Conservation (phyloP, 1,284 basidiomycete genomes). For the Leccinum pallidistipes region DNA sequence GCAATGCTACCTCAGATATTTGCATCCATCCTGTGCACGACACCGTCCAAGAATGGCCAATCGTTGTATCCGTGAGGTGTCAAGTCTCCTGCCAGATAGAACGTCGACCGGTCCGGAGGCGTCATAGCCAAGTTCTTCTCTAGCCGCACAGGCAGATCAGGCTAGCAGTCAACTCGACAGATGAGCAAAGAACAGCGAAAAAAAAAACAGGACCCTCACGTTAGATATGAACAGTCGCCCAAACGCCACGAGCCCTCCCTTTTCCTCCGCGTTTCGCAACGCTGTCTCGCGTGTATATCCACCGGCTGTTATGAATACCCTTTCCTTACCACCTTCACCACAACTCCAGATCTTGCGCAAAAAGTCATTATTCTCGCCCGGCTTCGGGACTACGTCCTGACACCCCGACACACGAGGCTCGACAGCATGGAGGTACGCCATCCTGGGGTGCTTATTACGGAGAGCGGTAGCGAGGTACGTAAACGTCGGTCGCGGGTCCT, state of each 20-base stretch:
- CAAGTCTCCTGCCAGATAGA: slow-evolving; percentile 16
- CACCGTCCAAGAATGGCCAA: slow-evolving; percentile 20
- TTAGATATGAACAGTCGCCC: slow-evolving; percentile 38
- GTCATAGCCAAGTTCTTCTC: slow-evolving; percentile 19
- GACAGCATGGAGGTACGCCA: slow-evolving; percentile 57
- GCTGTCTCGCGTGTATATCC: slow-evolving; percentile 28
- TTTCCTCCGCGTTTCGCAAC: slow-evolving; percentile 18
- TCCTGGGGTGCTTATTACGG: slow-evolving; percentile 32
- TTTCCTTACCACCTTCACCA: slow-evolving; percentile 14
- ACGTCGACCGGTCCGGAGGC: slow-evolving; percentile 17
- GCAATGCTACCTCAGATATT: background rate
- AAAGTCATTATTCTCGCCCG: slow-evolving; percentile 13
- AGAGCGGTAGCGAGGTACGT: slow-evolving; percentile 40
- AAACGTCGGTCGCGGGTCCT: slow-evolving; percentile 44
- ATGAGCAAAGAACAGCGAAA: background rate
- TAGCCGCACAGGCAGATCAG: slow-evolving; percentile 43
- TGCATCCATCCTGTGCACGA: background rate
- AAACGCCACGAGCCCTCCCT: slow-evolving; percentile 42
- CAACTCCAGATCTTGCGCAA: slow-evolving; percentile 33
- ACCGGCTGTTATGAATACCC: slow-evolving; percentile 49
- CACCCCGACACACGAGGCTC: slow-evolving; percentile 42
- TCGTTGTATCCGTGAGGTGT: slow-evolving; percentile 28
- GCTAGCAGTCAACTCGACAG: slow-evolving; percentile 23
- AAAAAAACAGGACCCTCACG: background rate
- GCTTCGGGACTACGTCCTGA: background rate